These are phyloP conservation scores for Geotrichum fermentans DNA, from an alignment of 1,139 yeast genomes.

Conservation along the genomic window DNA sequence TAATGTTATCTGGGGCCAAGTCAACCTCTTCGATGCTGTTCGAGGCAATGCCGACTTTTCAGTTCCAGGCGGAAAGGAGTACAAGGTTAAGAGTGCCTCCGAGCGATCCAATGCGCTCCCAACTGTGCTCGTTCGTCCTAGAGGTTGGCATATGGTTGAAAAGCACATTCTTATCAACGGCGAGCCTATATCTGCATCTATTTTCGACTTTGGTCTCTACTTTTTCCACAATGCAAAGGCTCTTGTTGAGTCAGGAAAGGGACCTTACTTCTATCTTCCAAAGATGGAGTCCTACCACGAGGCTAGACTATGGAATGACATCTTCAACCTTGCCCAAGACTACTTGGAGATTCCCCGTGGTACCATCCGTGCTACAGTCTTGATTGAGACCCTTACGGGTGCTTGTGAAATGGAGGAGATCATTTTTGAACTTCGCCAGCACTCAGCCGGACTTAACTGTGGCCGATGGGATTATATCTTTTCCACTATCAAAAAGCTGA, in stretches of 20 bases:
- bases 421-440: constrained; percentile 68
- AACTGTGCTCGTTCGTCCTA: constrained; percentile 74
- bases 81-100: constrained; percentile 53
- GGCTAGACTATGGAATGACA: constrained; percentile 75
- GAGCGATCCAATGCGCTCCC: constrained; percentile 56
- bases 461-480: constrained; percentile 83
- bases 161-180: constrained; percentile 70
- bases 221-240: constrained; percentile 70
- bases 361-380: constrained; percentile 68
- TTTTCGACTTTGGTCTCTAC: constrained; percentile 73
- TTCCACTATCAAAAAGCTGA: constrained; percentile 62
- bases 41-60: constrained; percentile 60
- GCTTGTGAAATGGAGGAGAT: constrained; percentile 81
- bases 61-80: constrained; percentile 49
- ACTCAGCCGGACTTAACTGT: constrained; percentile 72
- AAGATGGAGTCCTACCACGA: constrained; percentile 78
- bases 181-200: constrained; percentile 66
- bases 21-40: constrained; percentile 83
- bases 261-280: constrained; percentile 75
- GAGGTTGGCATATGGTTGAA: constrained; percentile 83
- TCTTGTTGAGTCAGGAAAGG: constrained; percentile 54
- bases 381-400: constrained; percentile 71
- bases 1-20: constrained; percentile 84
- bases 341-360: constrained; percentile 62
- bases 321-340: constrained; percentile 66